Evolutionary conservation across 208 protist species (phyloP), one percentile per base, ranked within the genome.

Genomic region (Acanthamoeba royreba): DNA sequence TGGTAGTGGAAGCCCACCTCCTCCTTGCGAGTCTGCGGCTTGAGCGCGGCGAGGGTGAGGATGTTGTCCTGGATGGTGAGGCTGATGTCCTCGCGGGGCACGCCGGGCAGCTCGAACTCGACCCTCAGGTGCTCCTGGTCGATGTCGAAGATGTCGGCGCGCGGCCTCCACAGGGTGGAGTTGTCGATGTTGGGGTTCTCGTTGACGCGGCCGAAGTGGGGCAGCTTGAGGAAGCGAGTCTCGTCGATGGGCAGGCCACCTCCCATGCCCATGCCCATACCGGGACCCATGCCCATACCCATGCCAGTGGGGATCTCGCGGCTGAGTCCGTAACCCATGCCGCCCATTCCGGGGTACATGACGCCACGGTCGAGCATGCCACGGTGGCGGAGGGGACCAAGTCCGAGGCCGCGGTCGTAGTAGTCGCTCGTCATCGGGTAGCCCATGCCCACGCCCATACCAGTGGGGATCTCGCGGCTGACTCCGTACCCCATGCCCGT

Each of bases 21-120:
- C 87, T 92, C 87, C 87, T 69, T 79, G 40, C 87, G 53, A n/a
- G 45, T 92, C 66, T 92, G 88, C 35, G 88, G 88, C 52, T 92
- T 92, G 42, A 92, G 88, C 2, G 61, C 63, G 28, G 88, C 55
- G 33, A 92, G 45, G 25, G 63, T 92, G 49, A 92, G 88, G 31
- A 81, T 92, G 88, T 81, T 92, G 35, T 92, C 61, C 61, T 81
- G 61, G 43, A 81, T 58, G 31, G 55, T 81, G 31, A 92, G 42
- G 88, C 43, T 74, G 88, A 92, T 91, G 58, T 91, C 85, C 85
- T 91, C 85, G 17, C 85, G 49, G 8, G 55, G 38, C 22, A 92
- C 61, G 45, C 88, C 88, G 40, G 88, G 88, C 58, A 92, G 88
- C 52, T 92, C 88, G 61, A 74, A 92, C 66, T 92, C 88, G 31